phyloP scores from a whole-genome alignment of 345 rosid species.

The Laguncularia racemosa region DNA sequence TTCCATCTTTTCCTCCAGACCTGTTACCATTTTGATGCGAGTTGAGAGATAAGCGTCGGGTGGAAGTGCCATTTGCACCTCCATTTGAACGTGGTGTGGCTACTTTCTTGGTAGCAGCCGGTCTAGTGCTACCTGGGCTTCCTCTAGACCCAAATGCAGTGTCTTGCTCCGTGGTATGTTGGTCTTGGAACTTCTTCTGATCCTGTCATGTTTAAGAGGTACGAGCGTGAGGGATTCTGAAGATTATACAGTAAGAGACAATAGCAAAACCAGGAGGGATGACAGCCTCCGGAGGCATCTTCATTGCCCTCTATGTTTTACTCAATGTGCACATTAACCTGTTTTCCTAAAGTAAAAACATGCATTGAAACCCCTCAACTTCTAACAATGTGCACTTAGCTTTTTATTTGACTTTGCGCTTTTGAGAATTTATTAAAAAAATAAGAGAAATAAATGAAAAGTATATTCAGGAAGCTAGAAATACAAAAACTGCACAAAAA shows the following conservation, averaged over 20 bases:
- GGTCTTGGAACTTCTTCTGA: slow-evolving; percentile 84
- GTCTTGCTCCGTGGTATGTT: slow-evolving; percentile 76
- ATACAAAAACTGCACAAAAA: too few relatives aligned
- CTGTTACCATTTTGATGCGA: slow-evolving; percentile 68
- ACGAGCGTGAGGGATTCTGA: too few relatives aligned
- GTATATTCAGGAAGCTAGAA: too few relatives aligned
- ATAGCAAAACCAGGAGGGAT: background rate
- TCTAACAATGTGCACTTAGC: too few relatives aligned
- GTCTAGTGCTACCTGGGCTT: slow-evolving; percentile 60
- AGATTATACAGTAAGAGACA: background rate
- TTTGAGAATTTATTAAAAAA: too few relatives aligned
- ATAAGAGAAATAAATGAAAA: too few relatives aligned
- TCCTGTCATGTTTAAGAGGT: slow-evolving; percentile 21
- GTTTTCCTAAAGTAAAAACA: too few relatives aligned
- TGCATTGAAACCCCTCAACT: too few relatives aligned
- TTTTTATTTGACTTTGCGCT: too few relatives aligned
- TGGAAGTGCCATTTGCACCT: slow-evolving; percentile 68
- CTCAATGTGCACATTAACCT: background rate
- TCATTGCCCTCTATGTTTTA: background rate
- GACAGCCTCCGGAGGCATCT: background rate
- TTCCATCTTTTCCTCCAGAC: slow-evolving; percentile 59
- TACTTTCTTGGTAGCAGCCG: slow-evolving; percentile 54
- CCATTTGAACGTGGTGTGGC: slow-evolving; percentile 73
- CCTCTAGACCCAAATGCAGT: slow-evolving; percentile 54
- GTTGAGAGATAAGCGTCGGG: slow-evolving; percentile 73